Conservation (phyloP, 2,329 filamentous ascomycete species). For the Diaporthe sp. region DNA sequence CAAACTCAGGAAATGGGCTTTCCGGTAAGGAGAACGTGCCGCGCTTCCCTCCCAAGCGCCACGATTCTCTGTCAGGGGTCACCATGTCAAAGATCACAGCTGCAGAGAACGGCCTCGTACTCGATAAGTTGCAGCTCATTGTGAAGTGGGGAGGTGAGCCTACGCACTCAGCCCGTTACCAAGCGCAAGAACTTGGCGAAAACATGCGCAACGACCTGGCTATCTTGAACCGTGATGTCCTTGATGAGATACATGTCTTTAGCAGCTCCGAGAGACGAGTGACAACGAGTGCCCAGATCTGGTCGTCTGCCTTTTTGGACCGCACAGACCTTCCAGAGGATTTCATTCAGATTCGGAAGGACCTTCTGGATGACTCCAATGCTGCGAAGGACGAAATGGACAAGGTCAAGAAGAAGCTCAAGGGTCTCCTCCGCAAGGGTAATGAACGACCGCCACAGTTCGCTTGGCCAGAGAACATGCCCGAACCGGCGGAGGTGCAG, state of each 20-base stretch:
- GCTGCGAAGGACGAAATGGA: slow-evolving; percentile 99
- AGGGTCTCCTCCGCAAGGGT: slow-evolving; percentile 90
- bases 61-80: slow-evolving; percentile 88
- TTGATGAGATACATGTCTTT: slow-evolving; percentile 94
- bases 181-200: slow-evolving; percentile 92
- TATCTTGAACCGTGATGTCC: slow-evolving; percentile 89
- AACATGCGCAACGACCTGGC: slow-evolving; percentile 96
- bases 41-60: slow-evolving; percentile 67
- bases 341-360: slow-evolving; percentile 91
- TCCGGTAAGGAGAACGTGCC: slow-evolving; percentile 39
- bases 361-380: slow-evolving; percentile 96
- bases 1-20: slow-evolving; percentile 17
- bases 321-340: slow-evolving; percentile 87
- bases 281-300: slow-evolving; percentile 96
- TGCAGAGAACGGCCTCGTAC: slow-evolving; percentile 88
- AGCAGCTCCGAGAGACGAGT: slow-evolving; percentile 96
- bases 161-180: slow-evolving; percentile 95
- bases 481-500: slow-evolving; percentile 93
- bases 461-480: slow-evolving; percentile 96
- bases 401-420: slow-evolving; percentile 99
- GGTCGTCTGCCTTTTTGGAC: slow-evolving; percentile 88
- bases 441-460: slow-evolving; percentile 94
- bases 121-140: slow-evolving; percentile 96
- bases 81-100: slow-evolving; percentile 96
- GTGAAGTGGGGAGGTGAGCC: slow-evolving; percentile 99